Base-by-base conservation (phyloP, 2,329 filamentous ascomycete genomes). In the Periconia sp. region DNA sequence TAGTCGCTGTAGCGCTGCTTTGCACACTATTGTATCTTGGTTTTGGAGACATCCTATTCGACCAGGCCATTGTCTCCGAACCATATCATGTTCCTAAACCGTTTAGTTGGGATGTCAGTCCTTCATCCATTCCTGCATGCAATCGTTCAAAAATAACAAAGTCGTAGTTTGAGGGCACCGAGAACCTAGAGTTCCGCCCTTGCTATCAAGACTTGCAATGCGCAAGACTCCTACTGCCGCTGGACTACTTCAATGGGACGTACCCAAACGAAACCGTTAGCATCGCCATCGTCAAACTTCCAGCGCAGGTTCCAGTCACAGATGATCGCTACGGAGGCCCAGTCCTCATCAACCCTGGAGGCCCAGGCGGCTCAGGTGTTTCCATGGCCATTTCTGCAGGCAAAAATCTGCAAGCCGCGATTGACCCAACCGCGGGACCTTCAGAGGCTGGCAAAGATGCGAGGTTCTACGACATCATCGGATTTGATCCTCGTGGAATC, bases 401-500 rank as follows among this genome's bases (percentile, higher is more conserved):
- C 14, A 53, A 52, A 15, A 18, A 56, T 3, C 40, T 74, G 17
- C 71, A 69, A 46, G 56, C 52, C 15, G 54, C 73, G 20, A 65
- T 71, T 10, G 72, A 72, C 51, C 61, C 65, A 14, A 45, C 49
- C 17, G 48, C 58, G 3, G 46, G 20, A n/a, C 42, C 64, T 30
- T 49, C 60, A 27, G 3, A 8, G 23, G 23, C 23, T 3, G 8
- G 23, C 20, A 33, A 45, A 7, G 61, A 69, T 9, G 65, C 63
- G 33, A 74, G 67, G 47, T 74, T 74, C 51, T 78, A 69, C 53
- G 77, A 79, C 52, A 65, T 79, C 37, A 66, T 79, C 20, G 70
- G 72, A n/a, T 79, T 78, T 41, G 77, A 79, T 56, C 77, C 77
- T 5, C 68, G 77, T 14, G 76, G 75, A 9, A 70, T 78, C 19